These are phyloP conservation scores for Murraya koenigii DNA, from an alignment of 345 rosid genomes.

Conservation along the genomic window DNA sequence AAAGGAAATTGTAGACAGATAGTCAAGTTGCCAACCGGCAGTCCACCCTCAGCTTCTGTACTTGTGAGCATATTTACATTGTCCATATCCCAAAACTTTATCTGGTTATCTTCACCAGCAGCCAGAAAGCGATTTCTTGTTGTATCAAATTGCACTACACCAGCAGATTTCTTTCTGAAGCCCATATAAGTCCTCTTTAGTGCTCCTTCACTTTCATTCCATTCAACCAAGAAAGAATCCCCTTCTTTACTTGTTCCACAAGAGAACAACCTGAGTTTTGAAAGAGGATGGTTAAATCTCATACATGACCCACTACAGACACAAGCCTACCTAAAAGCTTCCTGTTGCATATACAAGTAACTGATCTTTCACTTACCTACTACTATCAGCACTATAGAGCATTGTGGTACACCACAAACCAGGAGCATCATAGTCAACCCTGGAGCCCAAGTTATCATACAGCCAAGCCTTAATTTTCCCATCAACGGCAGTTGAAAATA, in stretches of 20 bases:
- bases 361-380: constrained; percentile 46
- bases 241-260: constrained; percentile 87
- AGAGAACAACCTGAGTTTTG: constrained; percentile 52
- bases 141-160: constrained; percentile 70
- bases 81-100: constrained; percentile 84
- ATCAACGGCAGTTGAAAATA: constrained; percentile 84
- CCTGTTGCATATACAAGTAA: neutral
- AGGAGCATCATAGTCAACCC: constrained; percentile 91
- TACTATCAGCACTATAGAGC: constrained; percentile 90
- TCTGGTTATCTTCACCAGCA: constrained; percentile 62
- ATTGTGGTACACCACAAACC: constrained; percentile 81
- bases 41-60: constrained; percentile 72
- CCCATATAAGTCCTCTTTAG: constrained; percentile 61
- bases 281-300: constrained; percentile 5
- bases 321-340: neutral
- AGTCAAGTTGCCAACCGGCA: constrained; percentile 40
- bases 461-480: constrained; percentile 97
- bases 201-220: constrained; percentile 84
- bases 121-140: constrained; percentile 64
- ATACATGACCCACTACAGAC: neutral
- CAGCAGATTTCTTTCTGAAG: constrained; percentile 56
- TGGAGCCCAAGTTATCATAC: constrained; percentile 71
- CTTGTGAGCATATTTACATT: constrained; percentile 42
- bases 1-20: constrained; percentile 2
- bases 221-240: constrained; percentile 70